Base-by-base conservation (phyloP, 2,329 filamentous ascomycete species). In the Fusarium graminum region DNA sequence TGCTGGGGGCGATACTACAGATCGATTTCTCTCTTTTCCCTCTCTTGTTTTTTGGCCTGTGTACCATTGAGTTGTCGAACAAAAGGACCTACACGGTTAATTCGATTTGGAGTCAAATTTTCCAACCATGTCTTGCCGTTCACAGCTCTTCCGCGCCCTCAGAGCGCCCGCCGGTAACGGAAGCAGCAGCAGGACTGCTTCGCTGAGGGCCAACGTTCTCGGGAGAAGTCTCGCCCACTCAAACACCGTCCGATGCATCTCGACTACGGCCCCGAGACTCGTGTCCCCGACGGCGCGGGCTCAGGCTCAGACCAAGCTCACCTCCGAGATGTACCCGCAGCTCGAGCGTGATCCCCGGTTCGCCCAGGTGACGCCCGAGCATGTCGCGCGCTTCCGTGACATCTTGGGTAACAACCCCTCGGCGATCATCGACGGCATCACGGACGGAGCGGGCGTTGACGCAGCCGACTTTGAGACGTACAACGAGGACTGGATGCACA, bases 401-500 rank as follows among this genome's bases (percentile, higher is more conserved):
- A 80, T 97, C n/a, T 85, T 99, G 32, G 92, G 93, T 54, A 85
- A 86, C 46, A 88, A 90, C 34, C 65, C 71, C 25, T 92, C 91
- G 34, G 93, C 93, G 3, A 84, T 97, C 50, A 87, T 98, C 63
- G 94, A 97, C 76, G 92, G 92, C 49, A 85, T 97, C 53, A 92
- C 88, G 5, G 67, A 65, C 26, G 88, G 80, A 28, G 77, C 88
- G 14, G 60, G 65, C 28, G 88, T 94, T 78, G 88, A 80, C 29
- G 77, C 89, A n/a, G 91, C 92, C 72, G 95, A 98, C 75, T 85
- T 98, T 68, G 92, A 95, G 76, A 87, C 92, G 9, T 99, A 93
- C 85, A 99, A 99, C 80, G 88, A 90, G 76, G 95, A 99, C 81
- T 99, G 96, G 95, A 97, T 99, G 94, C 90, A 92, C 79, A 99